Conservation (phyloP, 2,329 filamentous ascomycete genomes). For the Phaeosphaeriaceae sp. region DNA sequence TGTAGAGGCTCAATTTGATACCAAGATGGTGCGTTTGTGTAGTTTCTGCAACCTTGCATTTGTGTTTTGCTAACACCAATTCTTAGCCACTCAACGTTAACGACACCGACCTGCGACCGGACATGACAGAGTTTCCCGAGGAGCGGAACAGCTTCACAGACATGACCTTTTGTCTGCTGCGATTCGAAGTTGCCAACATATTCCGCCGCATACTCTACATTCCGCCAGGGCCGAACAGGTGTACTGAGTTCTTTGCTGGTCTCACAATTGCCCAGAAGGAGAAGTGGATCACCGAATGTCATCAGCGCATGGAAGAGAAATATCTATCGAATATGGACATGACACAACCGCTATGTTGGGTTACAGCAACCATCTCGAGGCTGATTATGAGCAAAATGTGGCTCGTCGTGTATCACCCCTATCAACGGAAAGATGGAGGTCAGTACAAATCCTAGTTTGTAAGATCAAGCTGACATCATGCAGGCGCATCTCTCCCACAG, state of each 20-base stretch:
- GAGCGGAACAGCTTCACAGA: slow-evolving; percentile 62
- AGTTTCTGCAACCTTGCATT: no score
- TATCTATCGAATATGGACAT: slow-evolving; percentile 62
- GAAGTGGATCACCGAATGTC: slow-evolving; percentile 58
- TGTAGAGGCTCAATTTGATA: slow-evolving; percentile 65
- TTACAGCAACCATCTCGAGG: slow-evolving; percentile 70
- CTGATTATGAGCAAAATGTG: slow-evolving; percentile 81
- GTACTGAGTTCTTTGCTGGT: slow-evolving; percentile 52
- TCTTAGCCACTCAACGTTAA: slow-evolving; percentile 61
- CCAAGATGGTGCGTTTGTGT: slow-evolving; percentile 52
- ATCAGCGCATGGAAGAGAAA: slow-evolving; percentile 55
- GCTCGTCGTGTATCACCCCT: slow-evolving; percentile 77
- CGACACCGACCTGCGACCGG: slow-evolving; percentile 59
- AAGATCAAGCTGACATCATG: background rate
- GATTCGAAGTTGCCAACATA: slow-evolving; percentile 59
- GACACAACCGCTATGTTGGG: slow-evolving; percentile 69
- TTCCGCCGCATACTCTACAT: slow-evolving; percentile 55
- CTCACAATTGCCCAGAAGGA: slow-evolving; percentile 57
- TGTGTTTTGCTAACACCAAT: slow-evolving; percentile 10
- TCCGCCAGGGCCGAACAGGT: slow-evolving; percentile 51
- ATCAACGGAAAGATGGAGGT: slow-evolving; percentile 66
- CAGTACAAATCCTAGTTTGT: background rate
- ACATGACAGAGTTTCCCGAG: slow-evolving; percentile 56
- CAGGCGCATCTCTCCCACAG: slow-evolving; percentile 62
- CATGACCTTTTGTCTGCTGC: slow-evolving; percentile 64